Conservation (phyloP, 2,329 filamentous ascomycete genomes). For the Aspergillus texensis region DNA sequence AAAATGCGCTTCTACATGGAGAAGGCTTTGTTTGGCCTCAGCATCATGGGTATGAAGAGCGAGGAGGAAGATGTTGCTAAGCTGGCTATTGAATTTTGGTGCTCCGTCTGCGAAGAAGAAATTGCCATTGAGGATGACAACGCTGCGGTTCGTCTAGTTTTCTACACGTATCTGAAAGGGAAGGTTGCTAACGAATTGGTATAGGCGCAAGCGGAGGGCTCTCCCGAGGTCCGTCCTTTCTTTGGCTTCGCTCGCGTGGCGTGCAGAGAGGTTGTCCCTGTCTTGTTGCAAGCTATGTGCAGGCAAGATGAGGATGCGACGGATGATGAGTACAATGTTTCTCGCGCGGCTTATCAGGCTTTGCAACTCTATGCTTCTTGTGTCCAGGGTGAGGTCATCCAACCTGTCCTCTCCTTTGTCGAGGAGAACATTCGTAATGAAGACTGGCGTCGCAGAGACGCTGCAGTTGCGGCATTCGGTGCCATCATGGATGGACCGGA, state of each 20-base stretch:
- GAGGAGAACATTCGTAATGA: constrained; percentile 86
- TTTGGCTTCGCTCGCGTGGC: constrained; percentile 96
- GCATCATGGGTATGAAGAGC: constrained; percentile 97
- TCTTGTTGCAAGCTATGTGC: constrained; percentile 82
- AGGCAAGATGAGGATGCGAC: constrained; percentile 97
- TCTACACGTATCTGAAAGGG: background rate
- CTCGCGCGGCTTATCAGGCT: constrained; percentile 93
- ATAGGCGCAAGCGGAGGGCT: constrained; percentile 67
- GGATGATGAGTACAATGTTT: constrained; percentile 97
- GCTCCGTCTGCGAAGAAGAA: constrained; percentile 99
- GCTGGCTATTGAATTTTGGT: constrained; percentile 98
- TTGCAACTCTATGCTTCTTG: constrained; percentile 93
- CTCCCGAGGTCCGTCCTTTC: constrained; percentile 83
- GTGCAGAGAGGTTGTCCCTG: constrained; percentile 90
- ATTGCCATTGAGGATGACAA: constrained; percentile 98
- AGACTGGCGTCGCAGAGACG: constrained; percentile 94
- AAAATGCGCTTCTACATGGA: constrained; percentile 99
- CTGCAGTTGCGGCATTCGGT: constrained; percentile 93
- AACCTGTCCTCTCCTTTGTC: constrained; percentile 85
- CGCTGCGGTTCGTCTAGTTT: constrained; percentile 60
- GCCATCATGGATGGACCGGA: constrained; percentile 99
- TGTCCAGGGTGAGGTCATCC: constrained; percentile 80
- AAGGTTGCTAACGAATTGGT: constrained; percentile 26
- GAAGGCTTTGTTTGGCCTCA: constrained; percentile 96
- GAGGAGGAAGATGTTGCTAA: constrained; percentile 98